Percentiles rank a stretch among this genome's conserved stretches.
Conservation (phyloP, 345 rosid species). For the Cochlearia excelsa region DNA sequence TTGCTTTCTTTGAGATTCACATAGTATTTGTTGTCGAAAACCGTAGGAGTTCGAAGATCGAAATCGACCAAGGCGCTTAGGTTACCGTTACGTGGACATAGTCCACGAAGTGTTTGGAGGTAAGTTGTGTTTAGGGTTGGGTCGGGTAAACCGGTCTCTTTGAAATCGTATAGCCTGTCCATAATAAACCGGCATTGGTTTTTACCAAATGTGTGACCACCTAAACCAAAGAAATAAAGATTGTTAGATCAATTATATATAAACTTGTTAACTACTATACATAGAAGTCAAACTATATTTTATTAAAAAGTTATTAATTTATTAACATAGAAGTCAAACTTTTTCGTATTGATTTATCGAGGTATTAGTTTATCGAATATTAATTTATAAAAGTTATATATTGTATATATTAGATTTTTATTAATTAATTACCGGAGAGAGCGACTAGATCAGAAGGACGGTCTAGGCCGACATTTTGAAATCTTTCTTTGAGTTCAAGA, state of each 20-base stretch:
- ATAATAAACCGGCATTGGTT: slow-evolving; percentile 52
- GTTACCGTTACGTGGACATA: slow-evolving; percentile 50
- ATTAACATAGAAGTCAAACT: no score
- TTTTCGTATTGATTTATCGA: no score
- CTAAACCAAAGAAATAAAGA: slow-evolving; percentile 25
- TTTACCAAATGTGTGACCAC: slow-evolving; percentile 62
- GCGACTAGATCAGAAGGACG: slow-evolving; percentile 39
- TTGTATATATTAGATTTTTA: no score
- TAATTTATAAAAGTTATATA: no score
- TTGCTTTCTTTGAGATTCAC: slow-evolving; percentile 45
- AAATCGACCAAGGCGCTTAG: slow-evolving; percentile 38
- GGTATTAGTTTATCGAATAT: no score
- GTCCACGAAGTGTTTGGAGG: slow-evolving; percentile 44
- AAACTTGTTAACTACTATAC: no score
- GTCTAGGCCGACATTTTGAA: slow-evolving; percentile 24
- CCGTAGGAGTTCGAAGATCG: slow-evolving; percentile 50
- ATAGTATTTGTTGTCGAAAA: slow-evolving; percentile 67
- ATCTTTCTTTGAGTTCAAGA: slow-evolving; percentile 13
- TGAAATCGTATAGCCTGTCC: slow-evolving; percentile 54
- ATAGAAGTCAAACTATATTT: no score
- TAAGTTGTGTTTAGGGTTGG: slow-evolving; percentile 45
- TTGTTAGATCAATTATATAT: no score
- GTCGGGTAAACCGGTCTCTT: slow-evolving; percentile 40
- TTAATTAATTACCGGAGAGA: slow-evolving; percentile 28
- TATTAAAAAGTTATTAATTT: no score